These are phyloP conservation scores for Cryptosporidium baileyi DNA, from an alignment of 169 alveolate species.

Conservation along the genomic window DNA sequence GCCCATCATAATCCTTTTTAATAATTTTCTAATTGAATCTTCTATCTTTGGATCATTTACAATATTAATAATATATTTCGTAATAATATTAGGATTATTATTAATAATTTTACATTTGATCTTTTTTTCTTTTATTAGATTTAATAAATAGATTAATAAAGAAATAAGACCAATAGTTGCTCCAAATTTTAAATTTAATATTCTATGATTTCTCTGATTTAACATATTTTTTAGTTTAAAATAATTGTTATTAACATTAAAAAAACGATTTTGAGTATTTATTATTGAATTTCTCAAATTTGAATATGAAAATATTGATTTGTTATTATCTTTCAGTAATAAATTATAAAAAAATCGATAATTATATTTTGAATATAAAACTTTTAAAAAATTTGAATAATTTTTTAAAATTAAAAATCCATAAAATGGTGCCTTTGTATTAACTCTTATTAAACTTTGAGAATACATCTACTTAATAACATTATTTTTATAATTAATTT, in stretches of 20 bases:
- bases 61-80: neutral
- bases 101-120: neutral
- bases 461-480: too few relatives aligned
- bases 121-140: neutral
- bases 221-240: neutral
- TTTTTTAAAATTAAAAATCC: neutral
- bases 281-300: neutral
- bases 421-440: neutral
- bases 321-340: neutral
- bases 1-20: slow-evolving; percentile 12
- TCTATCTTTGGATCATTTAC: slow-evolving; percentile 36
- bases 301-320: neutral
- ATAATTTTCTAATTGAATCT: slow-evolving; percentile 23
- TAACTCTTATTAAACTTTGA: neutral
- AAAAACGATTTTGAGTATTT: neutral
- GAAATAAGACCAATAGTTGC: neutral
- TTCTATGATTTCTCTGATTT: neutral
- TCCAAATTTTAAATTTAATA: slow-evolving; percentile 5
- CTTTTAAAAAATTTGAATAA: neutral
- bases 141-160: slow-evolving; percentile 9
- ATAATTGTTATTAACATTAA: neutral
- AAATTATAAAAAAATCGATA: neutral
- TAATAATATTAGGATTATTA: neutral
- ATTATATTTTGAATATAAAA: neutral
- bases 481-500: too few relatives aligned